Evolutionary conservation across 1,284 basidiomycete species (phyloP), one percentile per base, ranked within the genome.

Genomic region (Cryptococcus amylolentus): DNA sequence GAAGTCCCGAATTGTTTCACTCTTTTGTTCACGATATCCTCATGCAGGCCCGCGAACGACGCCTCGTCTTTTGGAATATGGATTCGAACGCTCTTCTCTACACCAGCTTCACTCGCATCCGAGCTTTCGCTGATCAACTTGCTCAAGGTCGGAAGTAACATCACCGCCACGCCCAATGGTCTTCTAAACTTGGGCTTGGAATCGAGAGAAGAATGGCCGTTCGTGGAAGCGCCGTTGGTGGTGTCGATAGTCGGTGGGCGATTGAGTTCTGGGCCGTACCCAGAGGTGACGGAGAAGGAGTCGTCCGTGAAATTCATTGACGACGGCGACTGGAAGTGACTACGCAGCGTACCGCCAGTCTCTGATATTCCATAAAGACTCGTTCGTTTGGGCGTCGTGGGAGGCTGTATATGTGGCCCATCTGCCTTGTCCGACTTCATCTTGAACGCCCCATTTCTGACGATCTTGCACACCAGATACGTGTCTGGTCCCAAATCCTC

Each of bases 101-200:
- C 81, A 16, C 84, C 82, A 1, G 84, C 79, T 60, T 87, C 86
- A 13, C 75, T 65, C 56, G 84, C 81, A 50, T 89, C 88, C 1
- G 80, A 77, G 61, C 60, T 57, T 9, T 71, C 70, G 5, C 45
- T 56, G 5, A 70, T 60, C 31, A 76, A 45, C 28, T 85, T 85
- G 63, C 80, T 82, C 61, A 96, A 78, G 63, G 91, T 86, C 0
- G 86, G 85, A 40, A 98, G 80, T 68, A 95, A 90, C 52, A 97
- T 79, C 5, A 95, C 88, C 1, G 94, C 94, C 70, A 92, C 97
- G 13, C 93, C 95, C 68, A 98, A 91, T 0, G 95, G 94, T 52
- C 94, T 80, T 46, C 95, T 83, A 67, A 89, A 88, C 46, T 64
- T 54, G n/a, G 65, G 61, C 40, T 66, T 58, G 0, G 67, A 67